Base-by-base conservation (phyloP, 2,329 filamentous ascomycete species). In the Cadophora malorum region DNA sequence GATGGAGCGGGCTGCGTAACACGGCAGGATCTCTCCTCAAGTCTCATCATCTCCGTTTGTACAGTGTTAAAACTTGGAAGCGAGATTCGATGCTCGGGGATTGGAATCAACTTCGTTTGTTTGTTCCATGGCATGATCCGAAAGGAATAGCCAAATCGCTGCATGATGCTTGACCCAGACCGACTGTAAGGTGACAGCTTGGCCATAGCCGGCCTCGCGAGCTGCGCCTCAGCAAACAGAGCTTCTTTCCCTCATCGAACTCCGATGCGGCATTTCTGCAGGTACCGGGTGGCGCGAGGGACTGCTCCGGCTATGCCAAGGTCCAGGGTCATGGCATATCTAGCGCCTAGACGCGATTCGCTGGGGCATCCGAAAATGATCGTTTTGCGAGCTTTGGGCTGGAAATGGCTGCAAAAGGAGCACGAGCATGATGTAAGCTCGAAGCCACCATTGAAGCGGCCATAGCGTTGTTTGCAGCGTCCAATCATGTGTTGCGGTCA, bases 181-280 rank as follows among this genome's bases (percentile, higher is more conserved):
- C 14, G 59, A 49, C 23, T 28, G n/a, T 14, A 49, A 35, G 1
- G 12, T 49, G 41, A 50, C 23, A 49, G 59, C 41, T 33, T 49
- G 16, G 12, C 59, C 41, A 33, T 16, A 21, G 10, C 14, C 8
- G 9, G 12, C n/a, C 16, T 41, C 35, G 1, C 35, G 25, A 6
- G 8, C 38, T 60, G 41, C 35, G 58, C 58, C 23, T 47, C 58
- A 58, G 8, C 3, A n/a, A 38, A 23, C 55, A 25, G 59, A 31
- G 45, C 23, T 49, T 31, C 6, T 50, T 49, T 16, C n/a, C 41
- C 7, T 50, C 8, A 23, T 31, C 5, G 45, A 21, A 21, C 3
- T 62, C 41, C 45, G 41, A 62, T 49, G 31, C 28, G 49, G 31
- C 3, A 55, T 41, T 45, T 45, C 21, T 59, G 56, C 56, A 59